Evolutionary conservation across 352 stramenopile genomes (phyloP), one percentile per base, ranked within the genome.

Genomic region (Phytophthora macrochlamydospora): DNA sequence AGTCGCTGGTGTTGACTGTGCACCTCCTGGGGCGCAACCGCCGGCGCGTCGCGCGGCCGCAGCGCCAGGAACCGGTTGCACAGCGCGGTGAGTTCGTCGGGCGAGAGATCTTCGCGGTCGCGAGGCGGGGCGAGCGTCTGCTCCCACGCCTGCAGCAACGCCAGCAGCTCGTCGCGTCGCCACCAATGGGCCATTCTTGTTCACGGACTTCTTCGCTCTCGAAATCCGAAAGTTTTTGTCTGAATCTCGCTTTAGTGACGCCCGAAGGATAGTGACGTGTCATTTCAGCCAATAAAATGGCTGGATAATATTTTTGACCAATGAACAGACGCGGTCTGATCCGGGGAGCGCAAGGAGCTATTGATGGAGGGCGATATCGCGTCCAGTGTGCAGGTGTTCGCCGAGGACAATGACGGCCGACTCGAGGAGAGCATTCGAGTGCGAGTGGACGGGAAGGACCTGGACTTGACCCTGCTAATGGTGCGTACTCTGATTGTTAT

Each of bases 401-500:
- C 70, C 1, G 62, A 90, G 53, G 71, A 87, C 48, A 78, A 87
- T 37, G 72, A 90, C 29, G 73, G 87, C 50, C 72, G 71, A 33
- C 69, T 90, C 11, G 85, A 93, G 64, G 74, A 83, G 55, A 69
- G 68, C 14, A 82, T 83, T 1, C 73, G 81, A 31, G 84, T 93
- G 42, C 65, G 63, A 31, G 83, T 93, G 57, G 71, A 76, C 24
- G 76, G 68, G 29, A 66, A 83, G 52, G 76, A 90, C 29, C 71
- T 93, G 7, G 46, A 75, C 37, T 73, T 93, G 30, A 91, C 75
- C 2, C 65, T 93, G 38, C 46, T 93, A 3, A 76, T 93, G 76
- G 85, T 93, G 24, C 28, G 9, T n/a, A 24, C 18, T 24, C 18
- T 24, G 18, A 24, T 24, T 24, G 18, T 24, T 24, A 24, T 24